phyloP scores from a whole-genome alignment of 2,329 filamentous ascomycete genomes.

The Dactylellina drechsleri region DNA sequence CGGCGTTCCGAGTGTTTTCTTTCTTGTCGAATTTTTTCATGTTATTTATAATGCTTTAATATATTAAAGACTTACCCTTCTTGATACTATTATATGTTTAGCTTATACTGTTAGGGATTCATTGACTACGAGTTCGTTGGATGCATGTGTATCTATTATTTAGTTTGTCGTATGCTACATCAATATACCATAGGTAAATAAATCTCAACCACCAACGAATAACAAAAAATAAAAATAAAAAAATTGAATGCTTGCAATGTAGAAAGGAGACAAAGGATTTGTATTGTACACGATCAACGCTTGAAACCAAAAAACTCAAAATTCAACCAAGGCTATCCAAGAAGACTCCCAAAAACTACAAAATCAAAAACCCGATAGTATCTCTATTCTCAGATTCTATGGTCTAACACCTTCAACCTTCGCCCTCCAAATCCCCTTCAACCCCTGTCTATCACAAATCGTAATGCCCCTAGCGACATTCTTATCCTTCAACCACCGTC shows the following conservation, averaged over 20 bases:
- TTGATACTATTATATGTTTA: background rate
- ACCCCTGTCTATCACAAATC: slow-evolving; percentile 45
- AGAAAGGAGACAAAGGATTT: slow-evolving; percentile 6
- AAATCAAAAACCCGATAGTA: slow-evolving; percentile 7
- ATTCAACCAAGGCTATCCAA: slow-evolving; percentile 5
- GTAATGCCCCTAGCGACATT: slow-evolving; percentile 38
- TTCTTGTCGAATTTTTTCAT: background rate
- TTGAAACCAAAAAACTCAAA: slow-evolving; percentile 17
- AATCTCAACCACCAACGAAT: background rate
- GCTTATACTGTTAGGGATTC: no score
- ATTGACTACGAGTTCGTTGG: no score
- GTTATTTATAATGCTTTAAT: slow-evolving; percentile 20
- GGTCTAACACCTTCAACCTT: slow-evolving; percentile 40
- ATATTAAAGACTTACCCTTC: background rate
- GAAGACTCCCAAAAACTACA: slow-evolving; percentile 11
- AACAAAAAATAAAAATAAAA: slow-evolving; percentile 7
- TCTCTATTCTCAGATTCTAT: slow-evolving; percentile 7
- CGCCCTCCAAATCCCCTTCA: slow-evolving; percentile 51
- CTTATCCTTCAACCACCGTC: slow-evolving; percentile 53
- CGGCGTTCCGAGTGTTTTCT: slow-evolving; percentile 38
- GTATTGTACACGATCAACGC: slow-evolving; percentile 53
- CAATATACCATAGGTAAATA: background rate
- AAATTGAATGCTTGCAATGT: background rate
- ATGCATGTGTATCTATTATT: slow-evolving; percentile 11
- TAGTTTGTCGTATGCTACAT: slow-evolving; percentile 36